Conservation (phyloP, 345 rosid species). For the Murraya koenigii region DNA sequence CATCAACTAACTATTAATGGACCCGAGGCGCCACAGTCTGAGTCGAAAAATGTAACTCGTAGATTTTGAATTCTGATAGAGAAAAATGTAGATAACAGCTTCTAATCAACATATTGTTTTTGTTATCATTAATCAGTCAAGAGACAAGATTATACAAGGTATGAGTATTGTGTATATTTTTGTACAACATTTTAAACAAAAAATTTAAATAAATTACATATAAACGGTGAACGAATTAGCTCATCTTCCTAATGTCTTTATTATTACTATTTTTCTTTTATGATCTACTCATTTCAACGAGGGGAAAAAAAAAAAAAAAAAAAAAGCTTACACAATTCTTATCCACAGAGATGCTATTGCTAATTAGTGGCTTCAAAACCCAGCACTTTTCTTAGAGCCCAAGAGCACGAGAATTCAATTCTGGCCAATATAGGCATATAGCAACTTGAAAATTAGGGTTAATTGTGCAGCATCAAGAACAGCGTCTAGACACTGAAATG, state of each 20-base stretch:
- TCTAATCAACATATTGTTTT: neutral
- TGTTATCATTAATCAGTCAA: neutral
- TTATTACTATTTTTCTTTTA: no score
- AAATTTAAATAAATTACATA: conserved; percentile 13
- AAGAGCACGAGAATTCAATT: neutral
- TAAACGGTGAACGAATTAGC: neutral
- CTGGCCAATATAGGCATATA: no score
- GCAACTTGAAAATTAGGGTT: conserved; percentile 1
- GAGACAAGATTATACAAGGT: neutral
- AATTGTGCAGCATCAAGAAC: conserved; percentile 2
- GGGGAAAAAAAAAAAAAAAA: neutral
- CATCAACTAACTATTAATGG: no score
- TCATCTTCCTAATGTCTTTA: neutral
- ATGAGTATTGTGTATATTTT: neutral
- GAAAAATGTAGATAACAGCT: no score
- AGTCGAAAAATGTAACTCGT: no score
- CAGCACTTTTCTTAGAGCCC: conserved; percentile 7
- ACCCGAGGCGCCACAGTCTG: no score
- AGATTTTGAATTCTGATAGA: no score
- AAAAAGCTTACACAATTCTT: neutral
- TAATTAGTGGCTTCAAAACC: conserved; percentile 10
- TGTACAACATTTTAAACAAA: conserved; percentile 11
- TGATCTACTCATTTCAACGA: neutral
- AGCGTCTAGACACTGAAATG: neutral
- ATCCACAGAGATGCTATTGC: neutral